Evolutionary conservation across 768 basidiomycete species (phyloP), one percentile per base, ranked within the genome.

Genomic region (Holtermannia corniformis): DNA sequence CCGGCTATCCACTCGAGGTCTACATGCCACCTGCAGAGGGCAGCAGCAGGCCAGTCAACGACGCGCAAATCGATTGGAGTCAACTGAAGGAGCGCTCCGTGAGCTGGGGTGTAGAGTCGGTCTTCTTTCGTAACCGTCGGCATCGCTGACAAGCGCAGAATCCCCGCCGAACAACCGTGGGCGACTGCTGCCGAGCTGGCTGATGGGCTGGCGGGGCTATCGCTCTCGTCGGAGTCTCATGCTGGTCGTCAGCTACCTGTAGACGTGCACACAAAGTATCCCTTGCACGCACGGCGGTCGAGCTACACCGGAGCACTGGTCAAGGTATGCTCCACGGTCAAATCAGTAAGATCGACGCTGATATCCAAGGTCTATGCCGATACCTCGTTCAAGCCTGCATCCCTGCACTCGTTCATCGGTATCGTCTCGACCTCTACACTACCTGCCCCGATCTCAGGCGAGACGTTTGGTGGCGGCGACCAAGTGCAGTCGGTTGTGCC

Each of bases 21-120:
- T 72, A 70, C 47, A 41, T 68, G 5, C 63, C 68, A 12, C 21
- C 44, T 14, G 51, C 47, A 0, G 23, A 50, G 26, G 52, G 40
- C 10, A 48, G 43, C 19, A 20, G 23, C 5, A n/a, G n/a, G n/a
- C 10, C 32, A 7, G 7, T 37, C 7, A 7, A 37, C 10, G 32
- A 37, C 16, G 32, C 32, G 16, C 32, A 7, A 7, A 46, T 58
- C 12, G 68, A 72, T 59, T 61, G 59, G 61, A 61, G 47, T 25
- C 43, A 61, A 25, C 50, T 72, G 12, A 59, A 61, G 24, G 71
- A 72, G 41, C 46, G 71, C 52, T 70, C 66, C 68, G 60, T 70
- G 5, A 67, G 67, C 10, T 72, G 71, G 71, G 68, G 54, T 16
- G 64, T 68, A 7, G 62, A 72, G 71, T 72, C 46, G 54, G 68